Base-by-base conservation (phyloP, 805 yeast genomes). In the Ogataea pini region DNA sequence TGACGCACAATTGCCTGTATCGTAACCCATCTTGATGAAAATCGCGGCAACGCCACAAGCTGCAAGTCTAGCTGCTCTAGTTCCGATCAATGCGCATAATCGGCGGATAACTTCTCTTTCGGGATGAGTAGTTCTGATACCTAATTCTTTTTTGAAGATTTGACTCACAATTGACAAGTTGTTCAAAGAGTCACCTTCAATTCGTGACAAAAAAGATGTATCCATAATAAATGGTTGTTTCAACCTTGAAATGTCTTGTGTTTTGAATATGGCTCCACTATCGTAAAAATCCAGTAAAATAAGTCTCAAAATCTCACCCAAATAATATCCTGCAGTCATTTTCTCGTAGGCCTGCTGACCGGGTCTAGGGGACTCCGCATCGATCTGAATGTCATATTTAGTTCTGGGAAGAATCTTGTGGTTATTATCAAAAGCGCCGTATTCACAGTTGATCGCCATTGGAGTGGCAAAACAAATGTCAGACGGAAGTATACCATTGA, bases 401-500 rank as follows among this genome's bases (percentile, higher is more conserved):
- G 96, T 91, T 73, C 97, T 82, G 65, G 98, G 98, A 60, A 92
- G 78, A 29, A 84, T 79, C 8, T 58, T 50, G 63, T 86, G 95
- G 71, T 89, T 97, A 66, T 89, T 91, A 69, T 92, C 98, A 67
- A 92, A 92, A 6, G 97, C 92, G 63, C 99, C 98, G 73, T 92
- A 92, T 75, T 92, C 99, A 77, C 97, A 90, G 78, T 92, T 92
- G 69, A 92, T 92, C 47, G 97, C 97, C 96, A 92, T 91, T 54
- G 85, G 83, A 36, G 86, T 77, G 42, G 79, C 79, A 8, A 67
- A 69, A 32, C 24, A 64, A 58, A 89, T 78, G 64, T 89, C 96
- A 17, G 69, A 72, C 25, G 82, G 77, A 46, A 85, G 68, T 59
- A 71, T 72, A 51, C 94, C 96, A 60, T 81, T 82, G 59, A 92